Evolutionary conservation across 2,329 filamentous ascomycete genomes (phyloP), one percentile per base, ranked within the genome.

Genomic region (Penicillium freii): DNA sequence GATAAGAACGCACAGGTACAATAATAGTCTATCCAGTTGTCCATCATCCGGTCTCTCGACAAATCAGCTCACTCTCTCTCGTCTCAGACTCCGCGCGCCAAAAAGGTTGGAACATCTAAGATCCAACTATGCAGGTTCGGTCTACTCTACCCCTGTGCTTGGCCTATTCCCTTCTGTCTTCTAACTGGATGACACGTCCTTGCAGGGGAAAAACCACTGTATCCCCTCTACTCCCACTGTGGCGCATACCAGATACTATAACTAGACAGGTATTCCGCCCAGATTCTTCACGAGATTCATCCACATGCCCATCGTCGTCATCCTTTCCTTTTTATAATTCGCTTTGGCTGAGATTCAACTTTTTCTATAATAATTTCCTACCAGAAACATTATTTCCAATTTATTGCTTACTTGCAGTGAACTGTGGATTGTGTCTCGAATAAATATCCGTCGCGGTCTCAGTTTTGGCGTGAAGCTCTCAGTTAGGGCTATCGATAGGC

Each of bases 251-350:
- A 55, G 56, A 61, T 56, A 52, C 58, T 70, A 68, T 68, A 70
- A 67, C 67, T 70, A 66, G 31, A 57, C 34, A 51, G 51, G 57
- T 53, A 66, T 66, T 66, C 64, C 65, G 4, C 62, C 61, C 46
- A 54, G 64, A 70, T 70, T 70, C 65, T 71, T 71, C 69, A 71
- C 68, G 69, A 62, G 68, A 65, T 58, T 65, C 66, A 67, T 68
- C 62, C 68, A 62, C 69, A 71, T 71, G 69, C 69, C 51, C 66
- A 63, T 59, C 62, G 53, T 64, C 62, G 62, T 64, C 63, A 60
- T 53, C 54, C 25, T 53, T 48, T 57, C 56, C 54, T 59, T 60
- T 60, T 51, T 11, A 25, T 47, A 46, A 63, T 64, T 53, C 59
- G 36, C 59, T 51, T 55, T 49, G 60, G 11, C 17, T 34, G n/a